Conservation (phyloP, 2,329 filamentous ascomycete genomes). For the Colletotrichum sp. region DNA sequence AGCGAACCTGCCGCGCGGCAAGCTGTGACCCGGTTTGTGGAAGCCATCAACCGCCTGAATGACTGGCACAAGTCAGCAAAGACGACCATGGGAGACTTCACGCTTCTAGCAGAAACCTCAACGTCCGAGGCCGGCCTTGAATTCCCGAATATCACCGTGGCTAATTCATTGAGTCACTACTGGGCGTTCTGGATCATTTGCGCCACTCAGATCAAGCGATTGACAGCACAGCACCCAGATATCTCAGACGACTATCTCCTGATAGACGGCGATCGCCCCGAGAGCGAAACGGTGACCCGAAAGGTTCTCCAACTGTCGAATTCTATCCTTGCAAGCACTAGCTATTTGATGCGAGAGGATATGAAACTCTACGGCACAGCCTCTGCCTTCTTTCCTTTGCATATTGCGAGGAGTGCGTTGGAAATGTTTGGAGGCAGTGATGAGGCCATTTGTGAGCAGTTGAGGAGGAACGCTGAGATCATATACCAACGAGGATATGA, state of each 20-base stretch:
- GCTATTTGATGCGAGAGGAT: conserved; percentile 40
- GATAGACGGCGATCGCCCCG: conserved; percentile 6
- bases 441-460: too few species aligned
- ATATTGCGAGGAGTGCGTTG: conserved; percentile 9
- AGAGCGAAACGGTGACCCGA: not conserved
- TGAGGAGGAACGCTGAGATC: not conserved
- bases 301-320: not conserved
- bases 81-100: not conserved
- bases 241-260: conserved; percentile 25
- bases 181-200: conserved; percentile 43
- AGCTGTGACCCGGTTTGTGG: not conserved
- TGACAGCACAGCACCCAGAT: conserved; percentile 1
- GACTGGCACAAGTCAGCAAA: not conserved
- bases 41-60: not conserved
- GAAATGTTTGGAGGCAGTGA: not conserved
- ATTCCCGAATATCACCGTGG: conserved; percentile 38
- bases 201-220: conserved; percentile 28
- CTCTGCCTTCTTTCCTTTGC: conserved; percentile 36
- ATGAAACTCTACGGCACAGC: conserved; percentile 43
- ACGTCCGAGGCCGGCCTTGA: conserved; percentile 18
- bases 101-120: not conserved
- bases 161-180: conserved; percentile 40
- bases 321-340: conserved; percentile 29
- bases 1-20: not conserved
- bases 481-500: not conserved